Conservation (phyloP, 129 eudicot species). For the Flaveria sonorensis region DNA sequence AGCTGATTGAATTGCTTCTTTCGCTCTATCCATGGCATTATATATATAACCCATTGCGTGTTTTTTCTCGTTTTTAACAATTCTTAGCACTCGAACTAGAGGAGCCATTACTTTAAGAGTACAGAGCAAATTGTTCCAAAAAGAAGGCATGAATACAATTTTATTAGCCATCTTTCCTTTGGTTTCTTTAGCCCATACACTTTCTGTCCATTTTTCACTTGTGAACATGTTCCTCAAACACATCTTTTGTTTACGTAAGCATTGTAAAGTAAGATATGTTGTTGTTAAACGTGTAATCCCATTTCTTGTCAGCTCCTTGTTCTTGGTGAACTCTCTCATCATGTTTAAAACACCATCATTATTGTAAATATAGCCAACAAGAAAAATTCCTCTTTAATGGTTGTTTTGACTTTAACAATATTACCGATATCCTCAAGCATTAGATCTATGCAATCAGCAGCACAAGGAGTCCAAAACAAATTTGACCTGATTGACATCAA, state of each 20-base stretch:
- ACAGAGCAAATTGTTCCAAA: conserved; percentile 10
- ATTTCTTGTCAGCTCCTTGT: not conserved
- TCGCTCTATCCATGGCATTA: conserved; percentile 8
- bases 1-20: not conserved
- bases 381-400: not conserved
- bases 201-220: not conserved
- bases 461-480: conserved; percentile 9
- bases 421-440: conserved; percentile 21
- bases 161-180: not conserved
- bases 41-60: conserved; percentile 22
- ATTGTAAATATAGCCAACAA: not conserved
- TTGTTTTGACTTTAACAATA: not conserved
- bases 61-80: conserved; percentile 17
- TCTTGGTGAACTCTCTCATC: not conserved
- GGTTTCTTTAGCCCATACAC: not conserved
- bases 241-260: not conserved
- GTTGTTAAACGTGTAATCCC: conserved; percentile 1
- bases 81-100: not conserved
- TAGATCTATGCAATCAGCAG: conserved; percentile 11
- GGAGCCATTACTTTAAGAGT: conserved; percentile 9
- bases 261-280: not conserved
- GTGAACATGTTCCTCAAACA: conserved; percentile 2
- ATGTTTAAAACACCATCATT: not conserved
- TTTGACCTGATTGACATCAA: not conserved
- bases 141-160: not conserved